A percentile compares a stretch with the other conserved stretches of the same genome.
Conservation (phyloP, 768 basidiomycete genomes). For the Scleroderma citrinum region DNA sequence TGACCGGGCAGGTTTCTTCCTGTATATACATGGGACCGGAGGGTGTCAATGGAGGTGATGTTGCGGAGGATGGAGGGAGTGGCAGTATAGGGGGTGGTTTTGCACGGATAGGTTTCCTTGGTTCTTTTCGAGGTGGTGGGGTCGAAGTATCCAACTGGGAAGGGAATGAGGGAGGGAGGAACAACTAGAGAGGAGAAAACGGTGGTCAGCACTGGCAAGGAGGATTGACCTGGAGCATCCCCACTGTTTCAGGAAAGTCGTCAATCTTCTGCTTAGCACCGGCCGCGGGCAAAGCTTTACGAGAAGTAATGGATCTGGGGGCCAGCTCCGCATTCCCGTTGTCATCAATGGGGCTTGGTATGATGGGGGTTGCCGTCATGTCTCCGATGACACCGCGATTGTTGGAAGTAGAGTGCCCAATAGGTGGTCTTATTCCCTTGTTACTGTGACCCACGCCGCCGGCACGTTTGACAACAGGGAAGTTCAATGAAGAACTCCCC, state of each 20-base stretch:
- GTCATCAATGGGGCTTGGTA: constrained; percentile 7
- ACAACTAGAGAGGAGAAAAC: constrained; percentile 28
- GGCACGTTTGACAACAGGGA: constrained; percentile 39
- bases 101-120: constrained; percentile 20
- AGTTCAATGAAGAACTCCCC: constrained; percentile 29
- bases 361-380: constrained; percentile 8
- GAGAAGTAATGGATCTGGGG: background rate
- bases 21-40: constrained; percentile 7
- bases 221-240: constrained; percentile 11
- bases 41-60: constrained; percentile 18
- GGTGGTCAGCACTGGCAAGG: constrained; percentile 11
- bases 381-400: constrained; percentile 4
- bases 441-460: constrained; percentile 21
- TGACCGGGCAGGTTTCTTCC: constrained; percentile 6
- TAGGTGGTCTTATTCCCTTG: constrained; percentile 7
- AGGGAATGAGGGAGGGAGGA: constrained; percentile 52
- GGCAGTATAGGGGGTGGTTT: constrained; percentile 41
- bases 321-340: constrained; percentile 1
- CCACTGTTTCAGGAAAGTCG: constrained; percentile 34
- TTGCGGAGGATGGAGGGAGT: constrained; percentile 18
- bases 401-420: constrained; percentile 4
- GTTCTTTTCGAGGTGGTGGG: constrained; percentile 27
- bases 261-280: constrained; percentile 22
- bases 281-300: constrained; percentile 3
- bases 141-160: constrained; percentile 50